Conservation (phyloP, 371 early-diverging fungal species). For the Haplosporangium sp. region DNA sequence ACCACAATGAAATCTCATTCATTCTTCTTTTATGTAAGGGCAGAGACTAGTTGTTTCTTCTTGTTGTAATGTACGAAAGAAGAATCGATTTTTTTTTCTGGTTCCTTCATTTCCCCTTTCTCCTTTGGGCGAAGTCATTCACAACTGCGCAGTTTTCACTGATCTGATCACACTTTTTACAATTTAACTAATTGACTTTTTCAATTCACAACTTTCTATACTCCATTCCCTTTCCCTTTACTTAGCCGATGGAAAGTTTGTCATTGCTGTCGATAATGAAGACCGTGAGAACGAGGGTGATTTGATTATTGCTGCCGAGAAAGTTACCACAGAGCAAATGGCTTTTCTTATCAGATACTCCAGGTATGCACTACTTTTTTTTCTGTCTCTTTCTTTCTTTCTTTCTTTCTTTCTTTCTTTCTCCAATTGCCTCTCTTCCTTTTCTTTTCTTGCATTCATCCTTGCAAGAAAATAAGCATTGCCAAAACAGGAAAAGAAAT, state of each 20-base stretch:
- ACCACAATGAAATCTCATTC: neutral
- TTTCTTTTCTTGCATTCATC: neutral
- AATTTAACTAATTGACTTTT: too few species aligned
- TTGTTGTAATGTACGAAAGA: too few species aligned
- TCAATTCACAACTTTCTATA: too few species aligned
- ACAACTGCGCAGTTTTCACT: too few species aligned
- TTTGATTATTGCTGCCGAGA: slow-evolving; percentile 93
- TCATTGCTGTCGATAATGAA: slow-evolving; percentile 95
- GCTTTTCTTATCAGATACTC: slow-evolving; percentile 95
- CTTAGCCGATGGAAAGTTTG: slow-evolving; percentile 83
- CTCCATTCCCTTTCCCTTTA: neutral
- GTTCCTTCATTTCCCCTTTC: neutral
- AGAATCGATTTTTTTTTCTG: neutral
- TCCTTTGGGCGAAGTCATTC: neutral
- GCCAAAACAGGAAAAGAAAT: too few species aligned
- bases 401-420: too few species aligned
- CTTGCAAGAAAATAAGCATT: too few species aligned
- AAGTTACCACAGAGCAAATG: slow-evolving; percentile 89
- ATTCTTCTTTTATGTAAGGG: neutral
- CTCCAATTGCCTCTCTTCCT: neutral
- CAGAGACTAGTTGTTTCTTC: too few species aligned
- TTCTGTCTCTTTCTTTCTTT: too few species aligned
- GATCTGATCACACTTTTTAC: too few species aligned
- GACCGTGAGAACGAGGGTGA: slow-evolving; percentile 99
- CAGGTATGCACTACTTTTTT: slow-evolving; percentile 64